phyloP scores from a whole-genome alignment of 768 basidiomycete species.

The Termitomyces sp. region DNA sequence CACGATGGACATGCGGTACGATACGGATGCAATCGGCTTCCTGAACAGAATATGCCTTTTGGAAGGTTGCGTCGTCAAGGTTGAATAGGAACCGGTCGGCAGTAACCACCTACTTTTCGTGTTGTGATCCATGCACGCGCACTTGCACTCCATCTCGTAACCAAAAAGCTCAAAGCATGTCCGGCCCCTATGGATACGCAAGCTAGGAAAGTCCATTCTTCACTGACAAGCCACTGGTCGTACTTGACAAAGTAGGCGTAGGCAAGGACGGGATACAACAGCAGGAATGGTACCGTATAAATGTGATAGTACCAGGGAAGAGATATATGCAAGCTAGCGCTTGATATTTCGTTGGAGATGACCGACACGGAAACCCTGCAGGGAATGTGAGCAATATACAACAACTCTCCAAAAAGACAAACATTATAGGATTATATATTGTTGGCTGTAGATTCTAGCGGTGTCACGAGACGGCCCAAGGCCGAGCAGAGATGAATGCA shows the following conservation, averaged over 20 bases:
- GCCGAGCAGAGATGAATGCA: background rate
- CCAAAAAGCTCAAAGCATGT: conserved; percentile 89
- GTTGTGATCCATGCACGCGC: conserved; percentile 81
- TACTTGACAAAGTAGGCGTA: conserved; percentile 92
- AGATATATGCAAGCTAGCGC: conserved; percentile 59
- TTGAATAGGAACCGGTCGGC: background rate
- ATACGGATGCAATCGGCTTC: conserved; percentile 80
- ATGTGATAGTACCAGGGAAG: conserved; percentile 67
- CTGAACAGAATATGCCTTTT: conserved; percentile 55
- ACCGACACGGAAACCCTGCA: conserved; percentile 45
- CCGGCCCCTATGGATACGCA: conserved; percentile 79
- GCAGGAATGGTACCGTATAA: conserved; percentile 74
- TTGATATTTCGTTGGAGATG: conserved; percentile 60
- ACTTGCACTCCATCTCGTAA: conserved; percentile 83
- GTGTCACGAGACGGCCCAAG: background rate
- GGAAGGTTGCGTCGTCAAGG: background rate
- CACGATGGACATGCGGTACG: conserved; percentile 74
- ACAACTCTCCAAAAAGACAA: background rate
- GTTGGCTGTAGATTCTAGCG: background rate
- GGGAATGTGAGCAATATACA: background rate
- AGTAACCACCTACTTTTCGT: conserved; percentile 41
- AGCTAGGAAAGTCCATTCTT: conserved; percentile 97
- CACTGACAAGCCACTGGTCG: conserved; percentile 84
- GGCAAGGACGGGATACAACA: conserved; percentile 74
- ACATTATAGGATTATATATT: conserved; percentile 12